These are phyloP conservation scores for Chaetoceros muelleri DNA, from an alignment of 108 stramenopile species.

Conservation along the genomic window DNA sequence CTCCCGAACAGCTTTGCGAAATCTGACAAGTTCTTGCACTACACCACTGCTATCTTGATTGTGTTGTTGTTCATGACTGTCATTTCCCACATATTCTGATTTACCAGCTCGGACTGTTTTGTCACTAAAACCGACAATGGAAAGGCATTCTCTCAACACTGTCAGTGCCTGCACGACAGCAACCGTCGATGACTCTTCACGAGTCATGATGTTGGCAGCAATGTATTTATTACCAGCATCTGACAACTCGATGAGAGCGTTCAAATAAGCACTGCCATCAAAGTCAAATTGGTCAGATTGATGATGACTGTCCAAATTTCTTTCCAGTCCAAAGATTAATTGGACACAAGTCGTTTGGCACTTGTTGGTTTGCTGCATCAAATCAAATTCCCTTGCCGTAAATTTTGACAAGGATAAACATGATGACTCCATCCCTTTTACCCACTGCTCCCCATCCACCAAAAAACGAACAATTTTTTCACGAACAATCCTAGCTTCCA, in stretches of 20 bases:
- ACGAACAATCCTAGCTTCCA: conserved; percentile 43
- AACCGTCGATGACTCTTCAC: neutral
- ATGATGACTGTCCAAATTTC: no score
- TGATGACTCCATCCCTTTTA: conserved; percentile 11
- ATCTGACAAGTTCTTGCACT: conserved; percentile 42
- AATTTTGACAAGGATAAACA: conserved; percentile 22
- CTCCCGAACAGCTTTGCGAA: conserved; percentile 44
- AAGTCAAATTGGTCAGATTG: neutral
- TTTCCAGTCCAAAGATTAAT: conserved; percentile 22
- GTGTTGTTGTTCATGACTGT: neutral
- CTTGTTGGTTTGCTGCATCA: conserved; percentile 22
- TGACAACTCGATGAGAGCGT: neutral
- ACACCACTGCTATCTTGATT: conserved; percentile 9
- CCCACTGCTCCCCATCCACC: conserved; percentile 46
- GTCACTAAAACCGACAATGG: conserved; percentile 58
- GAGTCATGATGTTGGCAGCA: neutral
- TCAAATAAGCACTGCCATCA: conserved; percentile 12
- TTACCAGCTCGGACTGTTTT: conserved; percentile 44
- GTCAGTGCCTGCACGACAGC: conserved; percentile 13
- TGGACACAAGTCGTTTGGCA: conserved; percentile 11
- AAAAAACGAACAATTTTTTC: conserved; percentile 50
- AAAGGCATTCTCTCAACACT: conserved; percentile 29
- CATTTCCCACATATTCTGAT: neutral
- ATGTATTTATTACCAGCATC: conserved; percentile 1
- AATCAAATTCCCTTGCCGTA: conserved; percentile 24